phyloP scores from a whole-genome alignment of 805 yeast genomes.

The Saturnispora quitensis region DNA sequence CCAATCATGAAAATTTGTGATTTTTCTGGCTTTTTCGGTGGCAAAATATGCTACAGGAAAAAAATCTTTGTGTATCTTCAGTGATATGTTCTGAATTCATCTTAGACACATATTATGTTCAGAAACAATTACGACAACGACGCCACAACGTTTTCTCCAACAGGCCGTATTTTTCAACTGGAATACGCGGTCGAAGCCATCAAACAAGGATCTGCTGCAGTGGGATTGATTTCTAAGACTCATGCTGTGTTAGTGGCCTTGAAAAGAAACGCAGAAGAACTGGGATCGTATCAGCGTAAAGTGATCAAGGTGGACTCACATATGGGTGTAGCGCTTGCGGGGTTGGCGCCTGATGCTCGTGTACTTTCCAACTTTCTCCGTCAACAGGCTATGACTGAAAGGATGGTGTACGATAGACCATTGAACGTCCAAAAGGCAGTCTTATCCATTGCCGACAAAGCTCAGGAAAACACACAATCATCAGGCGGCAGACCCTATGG shows the following conservation, averaged over 20 bases:
- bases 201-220: conserved; percentile 96
- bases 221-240: conserved; percentile 78
- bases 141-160: conserved; percentile 94
- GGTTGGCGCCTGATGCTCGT: conserved; percentile 97
- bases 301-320: conserved; percentile 87
- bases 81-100: neutral
- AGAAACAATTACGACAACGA: conserved; percentile 99
- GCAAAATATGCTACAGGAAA: neutral
- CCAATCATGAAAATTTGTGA: neutral
- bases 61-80: neutral
- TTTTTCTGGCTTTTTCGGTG: conserved; percentile 5
- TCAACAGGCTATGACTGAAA: conserved; percentile 84
- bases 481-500: conserved; percentile 98
- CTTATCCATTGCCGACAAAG: conserved; percentile 84
- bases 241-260: conserved; percentile 90
- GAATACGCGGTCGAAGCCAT: conserved; percentile 92
- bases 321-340: conserved; percentile 92
- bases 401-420: conserved; percentile 78
- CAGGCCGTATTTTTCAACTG: conserved; percentile 83
- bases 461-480: conserved; percentile 92
- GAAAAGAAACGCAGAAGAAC: conserved; percentile 93
- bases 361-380: conserved; percentile 83
- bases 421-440: conserved; percentile 78
- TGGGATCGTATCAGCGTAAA: conserved; percentile 94
- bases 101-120: conserved; percentile 37